Base-by-base conservation (phyloP, 441 rosid species). In the Iberis amara region DNA sequence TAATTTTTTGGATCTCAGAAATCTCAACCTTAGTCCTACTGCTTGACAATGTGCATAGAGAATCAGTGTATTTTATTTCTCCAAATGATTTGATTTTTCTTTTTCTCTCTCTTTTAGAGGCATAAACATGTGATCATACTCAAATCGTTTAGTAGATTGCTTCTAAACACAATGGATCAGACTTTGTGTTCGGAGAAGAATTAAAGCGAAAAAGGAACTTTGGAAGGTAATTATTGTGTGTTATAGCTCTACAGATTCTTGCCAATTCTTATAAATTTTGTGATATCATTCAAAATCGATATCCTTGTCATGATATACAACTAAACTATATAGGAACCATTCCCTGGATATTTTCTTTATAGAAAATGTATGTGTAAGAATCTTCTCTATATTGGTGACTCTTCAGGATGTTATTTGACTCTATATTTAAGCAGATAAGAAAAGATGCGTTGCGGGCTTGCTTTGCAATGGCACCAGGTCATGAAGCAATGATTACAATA, bases 391-490 rank as follows among this genome's bases (percentile, higher is more conserved):
- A 30, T 2, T 44, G 3, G 4, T 39, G 2, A 21, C 37, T 23
- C 26, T 5, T 6, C n/a, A 6, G 40, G 23, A 1, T 47, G 3
- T 31, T 24, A 32, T 13, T 12, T 28, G 21, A 9, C 38, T 38
- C 39, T 15, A 28, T 28, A 28, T 28, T 32, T 57, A 11, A 15
- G 68, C 85, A 91, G 98, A 78, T 83, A 42, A 76, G 98, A 69
- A 87, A 91, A 73, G 95, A 85, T 70, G 96, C 98, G 18, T 70
- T 87, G 32, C 88, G 96, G 96, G 85, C 98, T 61, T 78, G 91
- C 74, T 82, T 72, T 79, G 94, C 96, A 1, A 76, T 91, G 98
- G 79, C 75, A 39, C 98, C 98, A 26, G 74, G 72, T 62, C 78
- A 24, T 55, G 98, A 91, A 70, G 94, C 91, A 38, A 76, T 91